phyloP scores from a whole-genome alignment of 768 basidiomycete species.

The Tricholoma hemisulphureum region DNA sequence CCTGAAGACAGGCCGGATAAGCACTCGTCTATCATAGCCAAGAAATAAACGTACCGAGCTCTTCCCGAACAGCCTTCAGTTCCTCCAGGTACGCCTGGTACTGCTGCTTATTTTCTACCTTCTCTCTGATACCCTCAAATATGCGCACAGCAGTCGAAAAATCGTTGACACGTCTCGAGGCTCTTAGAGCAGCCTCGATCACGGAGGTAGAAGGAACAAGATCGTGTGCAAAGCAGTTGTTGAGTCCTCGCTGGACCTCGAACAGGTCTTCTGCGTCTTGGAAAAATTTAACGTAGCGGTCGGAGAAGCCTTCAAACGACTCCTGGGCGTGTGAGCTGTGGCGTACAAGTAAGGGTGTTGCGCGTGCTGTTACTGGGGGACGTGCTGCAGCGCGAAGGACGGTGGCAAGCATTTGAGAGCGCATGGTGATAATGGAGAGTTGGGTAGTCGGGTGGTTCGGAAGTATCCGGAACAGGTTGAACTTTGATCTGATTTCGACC shows the following conservation, averaged over 20 bases:
- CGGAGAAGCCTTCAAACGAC: slow-evolving; percentile 90
- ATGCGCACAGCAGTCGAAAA: slow-evolving; percentile 95
- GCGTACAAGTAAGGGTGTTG: slow-evolving; percentile 46
- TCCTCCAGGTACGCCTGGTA: slow-evolving; percentile 93
- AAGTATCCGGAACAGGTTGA: slow-evolving; percentile 21
- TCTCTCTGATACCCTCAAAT: slow-evolving; percentile 94
- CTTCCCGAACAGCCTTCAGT: slow-evolving; percentile 82
- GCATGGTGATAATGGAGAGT: slow-evolving; percentile 42
- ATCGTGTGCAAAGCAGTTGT: slow-evolving; percentile 99
- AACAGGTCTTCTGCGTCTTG: slow-evolving; percentile 91
- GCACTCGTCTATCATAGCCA: not conserved
- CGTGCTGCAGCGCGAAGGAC: slow-evolving; percentile 60
- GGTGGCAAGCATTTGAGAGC: slow-evolving; percentile 57
- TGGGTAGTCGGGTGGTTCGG: slow-evolving; percentile 30
- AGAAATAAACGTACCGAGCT: slow-evolving; percentile 67
- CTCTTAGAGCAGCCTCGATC: slow-evolving; percentile 83
- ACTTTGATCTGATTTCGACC: not conserved
- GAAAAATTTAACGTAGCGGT: slow-evolving; percentile 94
- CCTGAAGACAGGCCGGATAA: slow-evolving; percentile 24
- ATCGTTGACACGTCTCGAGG: slow-evolving; percentile 91
- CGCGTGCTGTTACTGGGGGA: slow-evolving; percentile 42
- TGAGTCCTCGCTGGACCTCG: slow-evolving; percentile 97
- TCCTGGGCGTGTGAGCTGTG: slow-evolving; percentile 74
- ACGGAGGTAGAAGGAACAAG: slow-evolving; percentile 84
- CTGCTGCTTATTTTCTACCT: slow-evolving; percentile 96